Percentiles rank a stretch among this genome's conserved stretches.
phyloP scores from a whole-genome alignment of 306 rosid genomes.

The Cicer cuneatum region DNA sequence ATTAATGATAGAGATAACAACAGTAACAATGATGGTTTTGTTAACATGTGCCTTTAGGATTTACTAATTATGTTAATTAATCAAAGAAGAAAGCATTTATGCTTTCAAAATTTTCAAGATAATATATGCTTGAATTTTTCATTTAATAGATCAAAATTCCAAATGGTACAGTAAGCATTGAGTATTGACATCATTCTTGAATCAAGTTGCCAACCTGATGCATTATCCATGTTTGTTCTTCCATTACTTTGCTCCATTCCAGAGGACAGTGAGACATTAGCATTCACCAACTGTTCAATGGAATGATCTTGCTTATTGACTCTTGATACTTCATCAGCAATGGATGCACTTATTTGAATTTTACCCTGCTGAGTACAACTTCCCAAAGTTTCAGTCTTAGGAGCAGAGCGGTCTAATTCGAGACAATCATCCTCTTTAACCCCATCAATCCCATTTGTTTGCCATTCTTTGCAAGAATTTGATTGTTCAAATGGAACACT shows the following conservation, averaged over 20 bases:
- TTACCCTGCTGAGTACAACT: conserved; percentile 63
- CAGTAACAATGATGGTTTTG: conserved; percentile 7
- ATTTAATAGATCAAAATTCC: conserved; percentile 9
- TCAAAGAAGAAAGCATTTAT: neutral
- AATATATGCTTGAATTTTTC: neutral
- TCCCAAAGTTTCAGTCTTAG: conserved; percentile 62
- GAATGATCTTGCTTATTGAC: conserved; percentile 69
- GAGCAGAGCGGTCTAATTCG: conserved; percentile 54
- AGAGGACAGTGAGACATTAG: conserved; percentile 61
- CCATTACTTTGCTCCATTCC: conserved; percentile 77
- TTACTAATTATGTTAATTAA: neutral
- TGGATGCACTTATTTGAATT: conserved; percentile 57
- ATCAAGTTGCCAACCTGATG: conserved; percentile 69
- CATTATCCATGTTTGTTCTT: conserved; percentile 58
- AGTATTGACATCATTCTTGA: conserved; percentile 37
- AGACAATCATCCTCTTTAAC: conserved; percentile 66
- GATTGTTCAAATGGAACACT: conserved; percentile 69
- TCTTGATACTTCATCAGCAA: conserved; percentile 73
- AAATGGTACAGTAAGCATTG: conserved; percentile 13
- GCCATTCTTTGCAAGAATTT: conserved; percentile 75
- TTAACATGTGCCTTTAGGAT: neutral
- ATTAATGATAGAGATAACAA: neutral
- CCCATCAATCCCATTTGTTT: conserved; percentile 67
- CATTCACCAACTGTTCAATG: conserved; percentile 58
- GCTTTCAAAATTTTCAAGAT: conserved; percentile 21